Evolutionary conservation across 257 asterid genomes (phyloP).

Genomic region (Ocimum tenuiflorum): DNA sequence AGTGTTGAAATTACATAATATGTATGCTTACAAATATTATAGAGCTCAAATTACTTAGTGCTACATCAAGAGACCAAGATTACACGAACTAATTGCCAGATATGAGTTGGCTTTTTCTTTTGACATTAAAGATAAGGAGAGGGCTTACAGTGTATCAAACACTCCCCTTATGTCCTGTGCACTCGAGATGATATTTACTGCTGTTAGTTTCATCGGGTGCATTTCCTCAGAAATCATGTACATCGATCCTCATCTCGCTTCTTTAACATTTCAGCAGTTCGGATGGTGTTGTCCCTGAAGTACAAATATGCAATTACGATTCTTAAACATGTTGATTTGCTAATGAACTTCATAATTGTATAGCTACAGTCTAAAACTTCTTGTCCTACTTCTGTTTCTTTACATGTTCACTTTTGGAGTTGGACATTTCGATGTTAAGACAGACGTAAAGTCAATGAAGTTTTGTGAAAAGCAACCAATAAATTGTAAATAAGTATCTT

Average conservation of each 20-base stretch:
- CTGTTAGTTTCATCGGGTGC: neutral
- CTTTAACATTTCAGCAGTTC: too few relatives aligned
- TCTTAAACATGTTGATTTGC: neutral
- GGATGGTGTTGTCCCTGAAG: neutral
- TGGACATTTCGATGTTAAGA: neutral
- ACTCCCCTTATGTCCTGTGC: neutral
- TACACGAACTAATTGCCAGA: neutral
- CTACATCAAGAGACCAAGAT: neutral
- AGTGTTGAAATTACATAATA: neutral
- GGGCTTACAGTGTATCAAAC: neutral
- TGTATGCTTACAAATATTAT: neutral
- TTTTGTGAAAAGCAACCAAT: neutral
- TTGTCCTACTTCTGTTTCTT: neutral
- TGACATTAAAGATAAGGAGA: neutral
- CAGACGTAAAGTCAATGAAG: neutral
- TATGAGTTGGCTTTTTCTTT: neutral
- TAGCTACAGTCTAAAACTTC: neutral
- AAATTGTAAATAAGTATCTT: neutral
- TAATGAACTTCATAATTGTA: neutral
- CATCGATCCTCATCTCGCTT: too few relatives aligned
- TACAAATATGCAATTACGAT: neutral
- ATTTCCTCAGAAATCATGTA: too few relatives aligned
- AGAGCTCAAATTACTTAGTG: neutral
- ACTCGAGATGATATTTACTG: neutral
- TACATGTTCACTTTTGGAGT: neutral